Percentiles rank a stretch among this genome's conserved stretches.
phyloP scores from a whole-genome alignment of 768 basidiomycete genomes.

The Kwoniella botswanensis region DNA sequence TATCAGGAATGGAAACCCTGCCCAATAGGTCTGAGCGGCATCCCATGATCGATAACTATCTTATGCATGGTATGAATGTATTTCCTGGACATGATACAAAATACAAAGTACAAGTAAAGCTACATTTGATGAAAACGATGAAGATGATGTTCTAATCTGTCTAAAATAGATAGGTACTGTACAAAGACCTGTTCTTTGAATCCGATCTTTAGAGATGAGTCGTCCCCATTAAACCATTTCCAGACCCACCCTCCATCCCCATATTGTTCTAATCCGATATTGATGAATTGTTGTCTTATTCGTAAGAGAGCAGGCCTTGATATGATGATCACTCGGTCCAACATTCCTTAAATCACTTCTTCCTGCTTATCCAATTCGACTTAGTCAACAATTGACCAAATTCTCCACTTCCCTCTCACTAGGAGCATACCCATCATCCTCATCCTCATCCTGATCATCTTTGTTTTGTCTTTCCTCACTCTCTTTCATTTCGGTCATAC shows the following conservation, averaged over 20 bases:
- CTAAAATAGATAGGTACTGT: too few relatives aligned
- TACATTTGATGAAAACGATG: not conserved
- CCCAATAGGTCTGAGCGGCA: slow-evolving; percentile 16
- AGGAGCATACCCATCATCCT: slow-evolving; percentile 15
- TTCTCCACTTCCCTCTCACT: slow-evolving; percentile 24
- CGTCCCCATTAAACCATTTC: too few relatives aligned
- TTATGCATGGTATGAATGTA: slow-evolving; percentile 10
- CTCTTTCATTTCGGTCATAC: not conserved
- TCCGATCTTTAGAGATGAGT: too few relatives aligned
- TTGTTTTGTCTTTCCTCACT: not conserved
- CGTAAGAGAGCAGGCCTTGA: too few relatives aligned
- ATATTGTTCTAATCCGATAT: too few relatives aligned
- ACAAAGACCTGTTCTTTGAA: too few relatives aligned
- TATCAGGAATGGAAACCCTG: slow-evolving; percentile 16
- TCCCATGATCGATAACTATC: not conserved
- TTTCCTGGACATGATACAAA: not conserved
- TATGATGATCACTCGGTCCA: too few relatives aligned
- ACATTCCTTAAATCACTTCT: too few relatives aligned
- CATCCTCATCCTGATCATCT: slow-evolving; percentile 5
- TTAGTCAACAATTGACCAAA: not conserved
- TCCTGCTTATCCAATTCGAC: too few relatives aligned
- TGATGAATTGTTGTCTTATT: too few relatives aligned
- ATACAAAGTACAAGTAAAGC: not conserved
- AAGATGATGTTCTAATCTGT: too few relatives aligned
- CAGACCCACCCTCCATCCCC: too few relatives aligned